Evolutionary conservation across 2,329 filamentous ascomycete species (phyloP), one percentile per base, ranked within the genome.

Genomic region (Cryphonectria radicalis): DNA sequence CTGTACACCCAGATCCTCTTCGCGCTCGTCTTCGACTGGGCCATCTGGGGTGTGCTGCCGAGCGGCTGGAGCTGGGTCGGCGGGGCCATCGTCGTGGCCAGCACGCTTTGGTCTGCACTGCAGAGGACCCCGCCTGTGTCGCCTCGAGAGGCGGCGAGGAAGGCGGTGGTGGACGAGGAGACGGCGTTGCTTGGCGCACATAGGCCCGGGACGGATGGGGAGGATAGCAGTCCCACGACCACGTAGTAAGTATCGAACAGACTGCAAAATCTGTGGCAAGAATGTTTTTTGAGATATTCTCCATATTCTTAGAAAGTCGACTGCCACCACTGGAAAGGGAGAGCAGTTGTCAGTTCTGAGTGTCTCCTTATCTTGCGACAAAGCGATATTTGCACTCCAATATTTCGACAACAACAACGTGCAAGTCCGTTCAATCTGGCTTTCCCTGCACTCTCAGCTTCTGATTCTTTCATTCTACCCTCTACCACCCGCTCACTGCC

Each of bases 11-110:
- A 81, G 70, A 74, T 81, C 43, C 75, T 81, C 0, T 80, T 79
- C 28, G 79, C 79, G 0, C 75, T 84, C 3, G 77, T 80, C 1
- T 81, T 84, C 14, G 82, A 84, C 67, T 78, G 81, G 1, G 74
- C 82, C 1, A 79, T 84, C 35, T 84, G 83, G 83, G 82, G 83
- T 25, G 83, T 81, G 1, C 82, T 78, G 0, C 83, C 83, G 1
- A 78, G 82, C 0, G 68, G 76, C 0, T 76, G 79, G 22, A 84
- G 82, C 67, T 77, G 84, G 7, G 67, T 82, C 1, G 83, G 83
- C 0, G 80, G 81, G 59, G 77, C 73, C 7, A 71, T 84, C 14
- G 83, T 84, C 43, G 82, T 84, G 35, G 79, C 79, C 0, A 81
- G 79, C 0, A 82, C 82, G 1, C 73, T 84, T 37, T 84, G 82